Evolutionary conservation across 257 asterid species (phyloP).

Genomic region (Handroanthus guayacan): DNA sequence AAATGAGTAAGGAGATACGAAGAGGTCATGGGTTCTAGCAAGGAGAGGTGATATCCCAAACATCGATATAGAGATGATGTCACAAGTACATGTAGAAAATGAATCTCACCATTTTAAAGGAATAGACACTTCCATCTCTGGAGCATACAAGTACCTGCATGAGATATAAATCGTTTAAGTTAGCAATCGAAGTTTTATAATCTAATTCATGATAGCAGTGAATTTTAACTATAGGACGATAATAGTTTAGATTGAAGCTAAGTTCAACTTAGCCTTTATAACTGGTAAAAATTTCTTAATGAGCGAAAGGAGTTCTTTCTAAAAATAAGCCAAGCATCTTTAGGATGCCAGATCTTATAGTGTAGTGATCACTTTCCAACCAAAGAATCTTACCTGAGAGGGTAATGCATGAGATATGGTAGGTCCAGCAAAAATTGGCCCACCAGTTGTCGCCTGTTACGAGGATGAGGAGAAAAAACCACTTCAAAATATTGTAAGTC

Average conservation of each 20-base stretch:
- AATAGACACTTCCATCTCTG: constrained; percentile 84
- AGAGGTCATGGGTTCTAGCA: background rate
- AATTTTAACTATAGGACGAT: too few species aligned
- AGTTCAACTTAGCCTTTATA: constrained; percentile 18
- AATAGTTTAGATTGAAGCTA: constrained; percentile 1
- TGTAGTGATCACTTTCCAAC: constrained; percentile 23
- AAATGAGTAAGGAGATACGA: background rate
- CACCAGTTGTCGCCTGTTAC: constrained; percentile 74
- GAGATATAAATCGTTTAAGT: constrained; percentile 24
- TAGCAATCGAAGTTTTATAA: constrained; percentile 11
- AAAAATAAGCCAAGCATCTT: background rate
- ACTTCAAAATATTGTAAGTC: constrained; percentile 5
- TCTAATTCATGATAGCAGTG: constrained; percentile 22
- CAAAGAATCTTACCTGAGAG: constrained; percentile 64
- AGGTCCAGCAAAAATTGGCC: constrained; percentile 94
- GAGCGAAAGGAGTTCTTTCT: background rate
- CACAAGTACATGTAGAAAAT: background rate
- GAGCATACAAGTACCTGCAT: constrained; percentile 82
- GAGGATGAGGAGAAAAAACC: constrained; percentile 10
- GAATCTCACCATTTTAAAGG: constrained; percentile 70
- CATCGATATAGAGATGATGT: background rate
- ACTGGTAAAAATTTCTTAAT: background rate
- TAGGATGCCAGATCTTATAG: background rate
- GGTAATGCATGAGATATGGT: constrained; percentile 68
- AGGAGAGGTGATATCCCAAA: background rate